Evolutionary conservation across 139 green algal species (phyloP), one percentile per base, ranked within the genome.

Genomic region (Chlorella sp.): DNA sequence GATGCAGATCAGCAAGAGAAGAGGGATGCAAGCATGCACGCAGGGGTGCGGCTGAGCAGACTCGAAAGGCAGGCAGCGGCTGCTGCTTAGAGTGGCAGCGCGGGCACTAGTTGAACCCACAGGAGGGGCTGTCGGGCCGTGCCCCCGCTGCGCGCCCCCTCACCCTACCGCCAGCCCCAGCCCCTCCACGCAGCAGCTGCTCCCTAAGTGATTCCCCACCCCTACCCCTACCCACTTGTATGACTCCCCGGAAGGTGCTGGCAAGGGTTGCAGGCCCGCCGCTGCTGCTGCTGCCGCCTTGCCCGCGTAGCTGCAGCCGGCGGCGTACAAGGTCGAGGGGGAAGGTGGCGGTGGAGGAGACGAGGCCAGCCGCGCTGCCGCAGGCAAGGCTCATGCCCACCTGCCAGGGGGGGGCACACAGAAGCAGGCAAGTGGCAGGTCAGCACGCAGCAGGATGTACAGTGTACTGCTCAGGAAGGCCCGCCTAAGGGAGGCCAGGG

Each of bases 281-380:
- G 37, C 61, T 18, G 83, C 83, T 32, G 83, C 83, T 42, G 85
- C 32, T 24, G 30, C 93, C 93, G 28, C 78, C 89, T 37, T 92
- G 89, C 11, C 95, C 95, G 40, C 94, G 83, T 68, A 97, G 87
- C 93, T 98, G 97, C 96, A 99, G 95, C 22, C 97, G 89, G n/a
- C 96, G 89, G 28, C 96, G 90, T 3, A 99, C 93, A 9, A 99
- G 89, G 84, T 98, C 97, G 32, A 99, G 88, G 0, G 97, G 97
- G 89, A 99, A 99, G 37, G 97, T 98, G 75, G 91, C 90, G 53
- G 97, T 97, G 77, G 96, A 97, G 2, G 95, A 98, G 32, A 96
- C 61, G 9, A 98, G 93, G 7, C 96, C 97, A 11, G 97, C 96
- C 1, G 97, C 53, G 48, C 94, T 95, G 53, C 96, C 97, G 77